Base-by-base conservation (phyloP, 1,284 basidiomycete genomes). In the Naganishia albida region DNA sequence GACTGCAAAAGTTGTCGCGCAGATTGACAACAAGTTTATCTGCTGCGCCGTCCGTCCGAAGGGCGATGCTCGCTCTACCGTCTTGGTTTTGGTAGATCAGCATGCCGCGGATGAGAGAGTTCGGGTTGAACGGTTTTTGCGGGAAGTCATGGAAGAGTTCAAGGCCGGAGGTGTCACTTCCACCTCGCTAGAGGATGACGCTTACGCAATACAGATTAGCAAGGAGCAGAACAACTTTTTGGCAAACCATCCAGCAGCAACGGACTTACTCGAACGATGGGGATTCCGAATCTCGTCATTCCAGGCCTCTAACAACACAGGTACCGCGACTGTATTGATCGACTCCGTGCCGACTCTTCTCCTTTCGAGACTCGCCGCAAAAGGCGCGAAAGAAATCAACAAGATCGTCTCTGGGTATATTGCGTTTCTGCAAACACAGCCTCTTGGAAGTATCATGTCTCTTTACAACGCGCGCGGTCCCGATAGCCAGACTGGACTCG, bases 101-200 rank as follows among this genome's bases (percentile, higher is more conserved):
- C 94, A 98, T 74, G 94, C 94, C 4, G 94, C 93, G 8, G 91
- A 96, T 74, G 94, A 98, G 78, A 86, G 94, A 10, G 81, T 94
- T 34, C 85, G 91, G 25, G 89, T 96, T 53, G 94, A 98, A 77
- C 80, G 81, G n/a, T 88, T 91, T 73, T 81, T 94, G 64, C 82
- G 82, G 68, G 84, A 86, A 60, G 77, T 91, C 23, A 90, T 89
- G 75, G 42, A 67, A 7, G 85, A 86, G 3, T 91, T 88, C 73
- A 80, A 86, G 67, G 68, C 75, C 53, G 77, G 80, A 70, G 72
- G 72, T 15, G 77, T 81, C 57, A 72, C 67, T 8, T 75, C 74
- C 70, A 83, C 66, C 1, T 48, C 68, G 7, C 55, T 73, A 2
- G 50, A 16, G n/a, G 67, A 69, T 16, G 43, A 52, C 8, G 80